Conservation (phyloP, 495 filamentous ascomycete species). For the Bombardia bombarda region DNA sequence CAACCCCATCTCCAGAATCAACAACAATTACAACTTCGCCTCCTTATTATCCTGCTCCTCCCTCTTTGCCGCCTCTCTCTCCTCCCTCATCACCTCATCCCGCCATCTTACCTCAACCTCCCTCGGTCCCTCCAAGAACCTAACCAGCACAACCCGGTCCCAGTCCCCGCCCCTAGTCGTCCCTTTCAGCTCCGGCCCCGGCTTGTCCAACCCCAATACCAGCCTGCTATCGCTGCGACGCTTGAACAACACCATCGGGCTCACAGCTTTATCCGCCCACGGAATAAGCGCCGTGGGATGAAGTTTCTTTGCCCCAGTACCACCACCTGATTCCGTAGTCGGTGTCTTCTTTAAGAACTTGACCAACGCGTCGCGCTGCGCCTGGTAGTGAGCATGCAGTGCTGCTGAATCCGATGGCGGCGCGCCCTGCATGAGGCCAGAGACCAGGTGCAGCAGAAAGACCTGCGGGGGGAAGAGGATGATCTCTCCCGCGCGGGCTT, state of each 20-base stretch:
- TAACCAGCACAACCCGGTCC: slow-evolving; percentile 66
- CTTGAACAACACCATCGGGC: slow-evolving; percentile 51
- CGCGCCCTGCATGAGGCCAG: slow-evolving; percentile 48
- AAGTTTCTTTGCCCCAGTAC: not conserved
- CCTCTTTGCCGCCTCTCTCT: slow-evolving; percentile 4
- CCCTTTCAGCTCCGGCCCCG: slow-evolving; percentile 62
- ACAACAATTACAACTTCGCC: slow-evolving; percentile 10
- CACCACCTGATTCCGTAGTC: slow-evolving; percentile 8
- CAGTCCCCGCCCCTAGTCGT: slow-evolving; percentile 56
- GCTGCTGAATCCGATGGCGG: slow-evolving; percentile 1
- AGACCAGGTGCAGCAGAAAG: slow-evolving; percentile 62
- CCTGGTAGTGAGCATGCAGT: slow-evolving; percentile 37
- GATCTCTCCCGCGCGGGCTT: slow-evolving; percentile 55
- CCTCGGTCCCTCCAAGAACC: slow-evolving; percentile 42
- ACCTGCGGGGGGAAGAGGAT: slow-evolving; percentile 88
- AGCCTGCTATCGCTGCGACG: slow-evolving; percentile 43
- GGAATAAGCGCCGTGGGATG: slow-evolving; percentile 39
- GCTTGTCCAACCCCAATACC: slow-evolving; percentile 61
- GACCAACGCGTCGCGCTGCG: slow-evolving; percentile 48
- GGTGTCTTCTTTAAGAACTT: slow-evolving; percentile 46
- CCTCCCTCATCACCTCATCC: slow-evolving; percentile 17
- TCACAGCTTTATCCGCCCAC: slow-evolving; percentile 76
- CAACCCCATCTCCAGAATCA: too few species aligned
- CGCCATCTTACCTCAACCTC: slow-evolving; percentile 19
- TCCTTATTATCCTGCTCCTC: not conserved